phyloP scores from a whole-genome alignment of 1,284 basidiomycete genomes.

The Heterobasidion annosum region DNA sequence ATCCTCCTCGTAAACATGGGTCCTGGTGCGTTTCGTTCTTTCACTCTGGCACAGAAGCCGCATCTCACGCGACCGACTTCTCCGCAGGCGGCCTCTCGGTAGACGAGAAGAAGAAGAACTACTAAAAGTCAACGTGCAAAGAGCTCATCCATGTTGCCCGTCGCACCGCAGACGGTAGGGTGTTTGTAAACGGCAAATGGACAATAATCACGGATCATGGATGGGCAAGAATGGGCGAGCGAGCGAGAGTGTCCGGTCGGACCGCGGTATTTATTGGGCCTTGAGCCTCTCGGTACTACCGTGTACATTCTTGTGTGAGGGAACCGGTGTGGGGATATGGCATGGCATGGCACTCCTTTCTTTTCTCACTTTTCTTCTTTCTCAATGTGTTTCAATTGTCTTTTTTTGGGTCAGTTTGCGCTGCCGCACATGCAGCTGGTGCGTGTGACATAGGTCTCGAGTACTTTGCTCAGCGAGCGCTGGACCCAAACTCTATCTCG shows the following conservation, averaged over 20 bases:
- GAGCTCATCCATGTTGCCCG: too few species aligned
- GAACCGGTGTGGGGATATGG: background rate
- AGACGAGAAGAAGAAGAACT: slow-evolving; percentile 99
- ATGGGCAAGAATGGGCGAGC: background rate
- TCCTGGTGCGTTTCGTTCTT: slow-evolving; percentile 47
- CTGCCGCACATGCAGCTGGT: too few species aligned
- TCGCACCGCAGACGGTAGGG: too few species aligned
- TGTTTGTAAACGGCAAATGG: too few species aligned
- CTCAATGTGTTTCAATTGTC: background rate
- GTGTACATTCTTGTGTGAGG: too few species aligned
- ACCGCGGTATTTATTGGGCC: background rate
- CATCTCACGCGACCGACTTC: slow-evolving; percentile 2
- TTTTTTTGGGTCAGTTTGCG: background rate
- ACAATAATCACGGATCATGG: background rate
- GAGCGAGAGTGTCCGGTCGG: background rate
- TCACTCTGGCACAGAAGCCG: slow-evolving; percentile 1
- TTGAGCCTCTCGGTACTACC: too few species aligned
- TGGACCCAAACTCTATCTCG: too few species aligned
- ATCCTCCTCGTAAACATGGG: slow-evolving; percentile 98
- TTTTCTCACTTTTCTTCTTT: background rate
- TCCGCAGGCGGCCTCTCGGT: slow-evolving; percentile 84
- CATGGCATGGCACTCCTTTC: background rate
- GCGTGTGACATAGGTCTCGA: too few species aligned
- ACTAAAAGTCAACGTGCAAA: slow-evolving; percentile 24
- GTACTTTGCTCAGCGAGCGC: too few species aligned